phyloP scores from a whole-genome alignment of 108 stramenopile genomes.

The Fistulifera pelliculosa region DNA sequence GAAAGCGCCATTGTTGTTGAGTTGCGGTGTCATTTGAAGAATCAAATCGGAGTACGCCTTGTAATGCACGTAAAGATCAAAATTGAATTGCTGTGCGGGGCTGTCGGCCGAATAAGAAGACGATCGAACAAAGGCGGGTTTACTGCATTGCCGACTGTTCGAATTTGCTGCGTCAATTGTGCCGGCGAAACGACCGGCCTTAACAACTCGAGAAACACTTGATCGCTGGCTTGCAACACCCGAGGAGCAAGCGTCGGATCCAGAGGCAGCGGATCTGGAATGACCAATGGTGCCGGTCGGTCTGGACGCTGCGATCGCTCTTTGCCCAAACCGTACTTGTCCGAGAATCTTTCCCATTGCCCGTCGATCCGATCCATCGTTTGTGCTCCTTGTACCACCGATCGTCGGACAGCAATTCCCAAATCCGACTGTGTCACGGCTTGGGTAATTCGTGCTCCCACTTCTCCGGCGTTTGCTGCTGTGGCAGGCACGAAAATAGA shows the following conservation, averaged over 20 bases:
- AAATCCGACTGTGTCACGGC: constrained; percentile 49
- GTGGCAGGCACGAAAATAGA: neutral
- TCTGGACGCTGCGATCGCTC: constrained; percentile 30
- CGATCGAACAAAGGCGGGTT: constrained; percentile 44
- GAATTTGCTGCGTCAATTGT: constrained; percentile 12
- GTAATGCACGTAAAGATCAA: constrained; percentile 56
- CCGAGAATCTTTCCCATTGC: constrained; percentile 70
- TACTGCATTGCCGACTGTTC: constrained; percentile 28
- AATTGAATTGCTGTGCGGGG: constrained; percentile 50
- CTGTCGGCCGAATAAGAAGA: constrained; percentile 12
- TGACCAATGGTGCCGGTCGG: constrained; percentile 23
- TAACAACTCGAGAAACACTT: constrained; percentile 22
- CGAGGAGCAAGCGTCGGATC: constrained; percentile 19
- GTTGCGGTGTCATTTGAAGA: constrained; percentile 13
- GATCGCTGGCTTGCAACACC: constrained; percentile 29
- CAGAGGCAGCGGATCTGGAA: constrained; percentile 31
- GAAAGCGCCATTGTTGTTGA: constrained; percentile 3
- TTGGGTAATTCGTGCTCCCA: constrained; percentile 40
- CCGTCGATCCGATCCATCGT: constrained; percentile 68
- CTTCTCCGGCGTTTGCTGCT: constrained; percentile 31
- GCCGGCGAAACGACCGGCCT: constrained; percentile 10
- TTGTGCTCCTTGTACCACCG: constrained; percentile 75
- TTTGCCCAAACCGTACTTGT: constrained; percentile 52
- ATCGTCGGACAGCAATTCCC: constrained; percentile 44
- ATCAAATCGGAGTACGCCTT: constrained; percentile 63